Evolutionary conservation across 2,329 filamentous ascomycete genomes (phyloP).

Genomic region (Drechmeria coniospora): DNA sequence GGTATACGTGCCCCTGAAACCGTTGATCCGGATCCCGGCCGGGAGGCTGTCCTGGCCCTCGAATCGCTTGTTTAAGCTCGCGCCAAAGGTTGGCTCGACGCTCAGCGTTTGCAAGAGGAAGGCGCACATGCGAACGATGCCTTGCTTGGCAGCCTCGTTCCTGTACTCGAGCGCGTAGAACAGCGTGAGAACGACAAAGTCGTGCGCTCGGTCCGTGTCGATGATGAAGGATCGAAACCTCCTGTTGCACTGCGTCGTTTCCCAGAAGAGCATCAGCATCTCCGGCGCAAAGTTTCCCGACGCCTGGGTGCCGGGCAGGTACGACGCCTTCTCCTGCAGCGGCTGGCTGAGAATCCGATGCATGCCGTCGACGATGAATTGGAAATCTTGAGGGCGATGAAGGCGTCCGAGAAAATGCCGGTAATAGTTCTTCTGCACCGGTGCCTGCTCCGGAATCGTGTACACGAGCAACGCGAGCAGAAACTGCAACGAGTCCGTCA

Average conservation of each 20-base stretch:
- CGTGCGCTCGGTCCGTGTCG: slow-evolving; percentile 82
- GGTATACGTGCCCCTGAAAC: slow-evolving; percentile 80
- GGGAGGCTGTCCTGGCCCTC: slow-evolving; percentile 81
- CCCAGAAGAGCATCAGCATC: slow-evolving; percentile 96
- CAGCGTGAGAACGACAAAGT: slow-evolving; percentile 78
- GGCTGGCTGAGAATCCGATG: slow-evolving; percentile 84
- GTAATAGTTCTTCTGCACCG: slow-evolving; percentile 75
- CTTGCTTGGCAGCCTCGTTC: slow-evolving; percentile 73
- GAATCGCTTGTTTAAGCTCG: slow-evolving; percentile 78
- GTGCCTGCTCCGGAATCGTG: slow-evolving; percentile 63
- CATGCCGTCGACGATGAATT: slow-evolving; percentile 93
- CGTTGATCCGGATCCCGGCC: slow-evolving; percentile 60
- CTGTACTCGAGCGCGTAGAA: slow-evolving; percentile 91
- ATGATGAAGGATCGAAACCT: slow-evolving; percentile 93
- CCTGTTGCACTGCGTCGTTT: slow-evolving; percentile 93
- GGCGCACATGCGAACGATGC: slow-evolving; percentile 91
- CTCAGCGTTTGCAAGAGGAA: slow-evolving; percentile 92
- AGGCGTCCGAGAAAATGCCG: slow-evolving; percentile 81
- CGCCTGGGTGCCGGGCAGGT: slow-evolving; percentile 71
- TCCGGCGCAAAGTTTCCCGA: slow-evolving; percentile 80
- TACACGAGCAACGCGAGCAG: slow-evolving; percentile 77
- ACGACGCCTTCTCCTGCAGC: slow-evolving; percentile 74
- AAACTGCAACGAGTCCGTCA: slow-evolving; percentile 83
- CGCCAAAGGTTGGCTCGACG: slow-evolving; percentile 79
- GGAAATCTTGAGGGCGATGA: slow-evolving; percentile 90